Evolutionary conservation across 2,329 filamentous ascomycete genomes (phyloP).

Genomic region (Fusarium chuoi): DNA sequence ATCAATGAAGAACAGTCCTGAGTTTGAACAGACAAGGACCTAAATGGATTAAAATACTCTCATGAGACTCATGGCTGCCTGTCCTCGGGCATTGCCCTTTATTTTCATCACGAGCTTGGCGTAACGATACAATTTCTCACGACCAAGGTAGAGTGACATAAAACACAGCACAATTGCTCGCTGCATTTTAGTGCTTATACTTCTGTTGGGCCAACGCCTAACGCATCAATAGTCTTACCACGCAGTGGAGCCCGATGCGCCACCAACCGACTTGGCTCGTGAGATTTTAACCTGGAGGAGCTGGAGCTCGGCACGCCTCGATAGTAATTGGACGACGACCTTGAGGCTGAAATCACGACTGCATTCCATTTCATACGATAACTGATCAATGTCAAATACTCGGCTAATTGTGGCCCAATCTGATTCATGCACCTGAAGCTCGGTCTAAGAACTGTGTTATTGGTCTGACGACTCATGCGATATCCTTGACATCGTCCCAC

Average conservation of each 20-base stretch:
- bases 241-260: background rate
- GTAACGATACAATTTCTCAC: rapidly evolving
- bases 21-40: rapidly evolving
- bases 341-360: background rate
- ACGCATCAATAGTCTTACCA: background rate
- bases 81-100: background rate
- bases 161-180: rapidly evolving
- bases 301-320: background rate
- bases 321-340: background rate
- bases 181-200: rapidly evolving
- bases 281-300: background rate
- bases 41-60: background rate
- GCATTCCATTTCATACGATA: background rate
- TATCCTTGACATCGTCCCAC: constrained; percentile 36
- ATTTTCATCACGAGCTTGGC: background rate
- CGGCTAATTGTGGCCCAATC: background rate
- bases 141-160: background rate
- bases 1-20: rapidly evolving
- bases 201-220: rapidly evolving
- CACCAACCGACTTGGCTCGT: background rate
- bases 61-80: background rate
- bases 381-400: background rate
- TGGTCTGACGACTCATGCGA: background rate
- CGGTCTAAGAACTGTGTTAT: background rate
- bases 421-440: background rate